These are phyloP conservation scores for Auricularia sp. DNA, from an alignment of 768 basidiomycete genomes.

Conservation along the genomic window DNA sequence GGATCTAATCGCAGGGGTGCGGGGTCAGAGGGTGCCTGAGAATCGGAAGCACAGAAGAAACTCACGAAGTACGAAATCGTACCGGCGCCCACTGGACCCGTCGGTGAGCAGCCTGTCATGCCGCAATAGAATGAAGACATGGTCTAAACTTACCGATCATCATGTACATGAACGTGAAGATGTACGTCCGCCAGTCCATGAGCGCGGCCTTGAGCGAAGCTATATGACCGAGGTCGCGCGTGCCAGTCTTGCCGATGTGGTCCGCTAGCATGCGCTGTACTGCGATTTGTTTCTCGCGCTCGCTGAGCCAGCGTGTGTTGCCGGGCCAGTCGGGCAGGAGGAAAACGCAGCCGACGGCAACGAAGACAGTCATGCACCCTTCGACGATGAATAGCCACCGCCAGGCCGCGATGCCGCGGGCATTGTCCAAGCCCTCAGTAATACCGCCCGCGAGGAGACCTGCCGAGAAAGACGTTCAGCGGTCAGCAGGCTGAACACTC, in stretches of 20 bases:
- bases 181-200: background rate
- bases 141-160: background rate
- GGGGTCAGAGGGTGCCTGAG: background rate
- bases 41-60: background rate
- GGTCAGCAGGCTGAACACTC: background rate
- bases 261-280: background rate
- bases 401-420: background rate
- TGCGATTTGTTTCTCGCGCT: conserved; percentile 1
- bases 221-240: background rate
- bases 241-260: background rate
- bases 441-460: background rate
- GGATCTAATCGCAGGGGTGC: background rate
- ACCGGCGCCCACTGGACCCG: background rate
- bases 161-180: conserved; percentile 1
- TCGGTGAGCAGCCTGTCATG: background rate
- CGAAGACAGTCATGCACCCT: background rate
- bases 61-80: conserved; percentile 1
- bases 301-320: conserved; percentile 5
- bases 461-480: background rate
- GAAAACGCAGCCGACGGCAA: background rate
- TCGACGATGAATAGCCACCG: background rate
- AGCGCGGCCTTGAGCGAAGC: background rate
- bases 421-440: background rate
- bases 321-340: conserved; percentile 1
- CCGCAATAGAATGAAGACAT: background rate